Percentiles rank a stretch among this genome's conserved stretches.
These are phyloP conservation scores for Dalbergia cultrata DNA, from an alignment of 306 rosid species.

Conservation along the genomic window DNA sequence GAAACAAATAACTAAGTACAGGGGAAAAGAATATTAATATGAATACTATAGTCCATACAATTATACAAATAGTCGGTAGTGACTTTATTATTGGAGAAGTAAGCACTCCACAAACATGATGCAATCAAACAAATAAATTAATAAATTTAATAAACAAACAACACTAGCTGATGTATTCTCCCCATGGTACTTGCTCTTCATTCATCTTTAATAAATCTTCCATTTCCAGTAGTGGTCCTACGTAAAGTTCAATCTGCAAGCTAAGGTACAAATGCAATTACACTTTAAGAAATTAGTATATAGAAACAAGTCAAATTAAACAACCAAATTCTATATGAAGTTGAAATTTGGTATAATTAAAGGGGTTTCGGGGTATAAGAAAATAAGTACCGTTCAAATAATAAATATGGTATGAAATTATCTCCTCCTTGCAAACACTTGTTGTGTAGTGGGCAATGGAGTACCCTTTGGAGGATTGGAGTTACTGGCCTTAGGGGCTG, in stretches of 20 bases:
- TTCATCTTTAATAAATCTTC: background rate
- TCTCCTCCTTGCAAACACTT: background rate
- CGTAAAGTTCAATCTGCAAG: background rate
- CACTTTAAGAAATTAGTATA: background rate
- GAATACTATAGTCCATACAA: background rate
- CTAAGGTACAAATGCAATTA: background rate
- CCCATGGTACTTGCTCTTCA: background rate
- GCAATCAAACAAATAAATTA: conserved; percentile 2
- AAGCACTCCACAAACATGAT: background rate
- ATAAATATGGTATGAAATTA: background rate
- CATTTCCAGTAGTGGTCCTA: background rate
- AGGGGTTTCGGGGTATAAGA: background rate
- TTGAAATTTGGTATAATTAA: background rate
- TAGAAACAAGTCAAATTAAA: too few species aligned
- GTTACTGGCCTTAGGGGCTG: conserved; percentile 4
- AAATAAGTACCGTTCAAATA: background rate
- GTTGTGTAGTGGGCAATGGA: background rate
- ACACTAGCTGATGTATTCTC: background rate
- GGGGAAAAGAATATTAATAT: background rate
- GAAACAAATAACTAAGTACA: background rate
- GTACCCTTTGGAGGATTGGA: background rate
- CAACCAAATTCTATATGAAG: background rate
- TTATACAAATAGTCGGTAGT: background rate
- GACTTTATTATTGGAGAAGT: background rate
- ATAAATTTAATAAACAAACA: conserved; percentile 9